A percentile compares a stretch with the other conserved stretches of the same genome.
Evolutionary conservation across 441 rosid genomes (phyloP).

Genomic region (Aquilaria agallochum): DNA sequence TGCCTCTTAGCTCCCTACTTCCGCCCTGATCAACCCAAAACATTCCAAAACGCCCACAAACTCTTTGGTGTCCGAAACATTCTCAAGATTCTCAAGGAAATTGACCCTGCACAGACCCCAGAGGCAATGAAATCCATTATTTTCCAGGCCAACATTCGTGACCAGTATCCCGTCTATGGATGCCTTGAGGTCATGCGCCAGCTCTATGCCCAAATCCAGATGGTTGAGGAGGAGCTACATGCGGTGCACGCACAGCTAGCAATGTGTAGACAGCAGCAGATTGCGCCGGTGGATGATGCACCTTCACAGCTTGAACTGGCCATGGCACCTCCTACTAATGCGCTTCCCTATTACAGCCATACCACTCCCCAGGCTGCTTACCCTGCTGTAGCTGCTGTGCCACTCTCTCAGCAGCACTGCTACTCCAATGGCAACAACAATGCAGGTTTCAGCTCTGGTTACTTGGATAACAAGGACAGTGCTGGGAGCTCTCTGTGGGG

Average conservation of each 20-base stretch:
- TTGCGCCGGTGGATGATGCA: slow-evolving; percentile 33
- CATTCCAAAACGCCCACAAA: slow-evolving; percentile 73
- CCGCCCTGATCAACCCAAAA: slow-evolving; percentile 64
- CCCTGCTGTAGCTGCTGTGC: slow-evolving; percentile 19
- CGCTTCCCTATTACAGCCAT: slow-evolving; percentile 31
- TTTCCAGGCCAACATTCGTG: slow-evolving; percentile 65
- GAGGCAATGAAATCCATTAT: slow-evolving; percentile 87
- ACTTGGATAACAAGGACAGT: slow-evolving; percentile 44
- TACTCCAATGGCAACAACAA: slow-evolving; percentile 29
- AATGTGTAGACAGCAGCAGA: slow-evolving; percentile 42
- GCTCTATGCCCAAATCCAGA: slow-evolving; percentile 38
- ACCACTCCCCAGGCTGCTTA: slow-evolving; percentile 20
- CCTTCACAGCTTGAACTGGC: slow-evolving; percentile 72
- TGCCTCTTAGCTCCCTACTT: slow-evolving; percentile 79
- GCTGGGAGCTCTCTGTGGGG: slow-evolving; percentile 33
- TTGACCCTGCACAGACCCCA: slow-evolving; percentile 38
- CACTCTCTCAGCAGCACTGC: slow-evolving; percentile 29
- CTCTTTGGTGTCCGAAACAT: slow-evolving; percentile 83
- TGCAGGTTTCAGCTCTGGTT: slow-evolving; percentile 26
- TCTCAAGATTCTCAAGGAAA: slow-evolving; percentile 43
- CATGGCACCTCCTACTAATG: slow-evolving; percentile 61
- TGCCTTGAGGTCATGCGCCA: slow-evolving; percentile 58
- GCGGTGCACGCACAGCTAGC: slow-evolving; percentile 50
- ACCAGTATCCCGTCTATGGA: slow-evolving; percentile 75
- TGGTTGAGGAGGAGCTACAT: slow-evolving; percentile 55